Conservation (phyloP, 768 basidiomycete species). For the Tephrocybe sp. region DNA sequence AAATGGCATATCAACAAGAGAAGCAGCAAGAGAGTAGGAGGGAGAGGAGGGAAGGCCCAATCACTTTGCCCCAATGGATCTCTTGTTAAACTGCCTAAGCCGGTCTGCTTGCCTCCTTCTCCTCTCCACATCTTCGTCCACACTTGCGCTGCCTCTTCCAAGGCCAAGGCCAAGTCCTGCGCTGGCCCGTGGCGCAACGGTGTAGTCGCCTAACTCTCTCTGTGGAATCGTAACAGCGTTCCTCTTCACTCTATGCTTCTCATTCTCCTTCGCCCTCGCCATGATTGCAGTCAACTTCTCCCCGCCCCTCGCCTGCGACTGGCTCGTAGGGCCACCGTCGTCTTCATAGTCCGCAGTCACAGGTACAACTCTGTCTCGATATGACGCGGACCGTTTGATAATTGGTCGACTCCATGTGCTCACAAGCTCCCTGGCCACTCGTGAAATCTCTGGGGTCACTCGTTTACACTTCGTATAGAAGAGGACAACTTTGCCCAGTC, state of each 20-base stretch:
- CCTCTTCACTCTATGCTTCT: conserved; percentile 68
- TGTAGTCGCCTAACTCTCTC: conserved; percentile 73
- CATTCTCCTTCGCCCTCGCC: conserved; percentile 63
- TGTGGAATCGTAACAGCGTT: conserved; percentile 86
- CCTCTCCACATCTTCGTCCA: conserved; percentile 73
- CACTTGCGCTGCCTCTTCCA: conserved; percentile 51
- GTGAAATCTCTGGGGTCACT: conserved; percentile 77
- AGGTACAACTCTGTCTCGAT: conserved; percentile 72
- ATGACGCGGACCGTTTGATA: conserved; percentile 84
- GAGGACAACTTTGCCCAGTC: conserved; percentile 83
- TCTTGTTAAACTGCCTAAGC: conserved; percentile 60
- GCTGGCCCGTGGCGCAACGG: conserved; percentile 68
- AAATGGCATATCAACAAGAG: not conserved
- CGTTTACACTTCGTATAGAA: conserved; percentile 98
- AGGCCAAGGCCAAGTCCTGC: conserved; percentile 49
- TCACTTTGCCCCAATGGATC: conserved; percentile 27
- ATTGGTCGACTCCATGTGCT: conserved; percentile 88
- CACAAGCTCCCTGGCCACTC: conserved; percentile 82
- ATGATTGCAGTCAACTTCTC: conserved; percentile 71
- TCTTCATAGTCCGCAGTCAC: conserved; percentile 42
- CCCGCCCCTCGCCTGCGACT: conserved; percentile 26
- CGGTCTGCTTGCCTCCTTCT: conserved; percentile 76
- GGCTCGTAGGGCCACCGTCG: conserved; percentile 34
- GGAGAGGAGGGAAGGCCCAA: not conserved
- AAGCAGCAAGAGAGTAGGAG: not conserved